Base-by-base conservation (phyloP, 306 rosid species). In the Dalbergia cochinchinensis region DNA sequence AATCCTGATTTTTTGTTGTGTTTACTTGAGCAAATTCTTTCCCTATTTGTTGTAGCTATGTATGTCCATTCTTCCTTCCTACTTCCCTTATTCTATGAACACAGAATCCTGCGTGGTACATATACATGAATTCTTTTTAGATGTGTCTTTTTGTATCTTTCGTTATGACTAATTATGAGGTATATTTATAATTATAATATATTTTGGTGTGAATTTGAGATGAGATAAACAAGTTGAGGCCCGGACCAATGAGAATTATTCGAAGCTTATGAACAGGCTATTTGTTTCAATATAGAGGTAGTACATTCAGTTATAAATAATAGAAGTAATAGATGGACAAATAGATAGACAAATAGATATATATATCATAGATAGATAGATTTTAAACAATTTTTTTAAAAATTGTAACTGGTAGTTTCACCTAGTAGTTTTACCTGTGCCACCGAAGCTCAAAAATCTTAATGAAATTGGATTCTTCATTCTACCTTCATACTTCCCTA, bases 61-160 rank as follows among this genome's bases (percentile, higher is more conserved):
- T 63, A 78, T 84, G 90, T 81, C 71, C 83, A 85, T 87, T 88
- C 90, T 87, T 81, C 76, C 66, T 44, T 67, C 22, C 67, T 62
- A 65, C 53, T 77, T 77, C 77, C 71, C 20, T 78, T n/a, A 4
- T 65, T 78, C 80, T 54, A 57, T 31, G 87, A 75, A 79, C 62
- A 77, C 67, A 71, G 39, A 78, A 57, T 62, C 67, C 65, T 62
- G 78, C 69, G 88, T 76, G 85, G 67, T 77, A 53, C 75, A 80
- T 87, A 76, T 82, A 55, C 50, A 54, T 20, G 73, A 51, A 77
- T 83, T 81, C 83, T 34, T 85, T 67, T 65, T 59, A 60, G 79
- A 73, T 58, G 54, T 61, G 85, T 76, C 65, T 62, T 84, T 47
- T 33, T 78, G 79, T 55, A 58, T 63, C 81, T 73, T 81, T 19